These are phyloP conservation scores for Neurospora sp. DNA, from an alignment of 495 filamentous ascomycete species.

Conservation along the genomic window DNA sequence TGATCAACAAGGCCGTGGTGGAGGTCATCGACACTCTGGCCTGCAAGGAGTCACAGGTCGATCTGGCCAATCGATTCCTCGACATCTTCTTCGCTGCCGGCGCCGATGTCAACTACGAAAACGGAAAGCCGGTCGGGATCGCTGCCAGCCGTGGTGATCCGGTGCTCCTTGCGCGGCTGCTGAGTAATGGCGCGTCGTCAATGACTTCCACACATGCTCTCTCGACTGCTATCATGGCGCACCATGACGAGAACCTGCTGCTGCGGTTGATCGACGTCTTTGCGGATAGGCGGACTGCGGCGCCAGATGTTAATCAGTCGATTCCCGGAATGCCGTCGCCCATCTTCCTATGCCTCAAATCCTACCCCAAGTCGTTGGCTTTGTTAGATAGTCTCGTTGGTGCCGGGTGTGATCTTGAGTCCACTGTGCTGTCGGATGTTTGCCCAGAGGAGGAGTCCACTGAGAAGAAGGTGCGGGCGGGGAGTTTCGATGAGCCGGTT, in stretches of 20 bases:
- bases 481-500: slow-evolving; percentile 23
- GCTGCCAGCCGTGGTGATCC: slow-evolving; percentile 29
- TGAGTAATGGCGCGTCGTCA: slow-evolving; percentile 22
- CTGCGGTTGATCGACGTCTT: slow-evolving; percentile 13
- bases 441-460: slow-evolving; percentile 1
- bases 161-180: slow-evolving; percentile 22
- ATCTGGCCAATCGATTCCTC: slow-evolving; percentile 23
- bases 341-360: slow-evolving; percentile 18
- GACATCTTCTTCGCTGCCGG: slow-evolving; percentile 25
- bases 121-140: slow-evolving; percentile 29
- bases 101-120: slow-evolving; percentile 32
- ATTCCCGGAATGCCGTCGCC: slow-evolving; percentile 18
- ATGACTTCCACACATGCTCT: slow-evolving; percentile 28
- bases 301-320: slow-evolving; percentile 10
- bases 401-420: slow-evolving; percentile 16
- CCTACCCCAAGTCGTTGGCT: slow-evolving; percentile 13
- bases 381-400: slow-evolving; percentile 13
- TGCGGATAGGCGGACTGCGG: slow-evolving; percentile 1
- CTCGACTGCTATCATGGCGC: slow-evolving; percentile 20
- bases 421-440: slow-evolving; percentile 12
- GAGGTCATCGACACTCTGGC: slow-evolving; percentile 26
- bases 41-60: slow-evolving; percentile 12
- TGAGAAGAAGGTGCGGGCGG: slow-evolving; percentile 9
- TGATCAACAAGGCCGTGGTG: slow-evolving; percentile 26
- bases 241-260: slow-evolving; percentile 8